These are phyloP conservation scores for Trichophyton simii DNA, from an alignment of 2,329 filamentous ascomycete genomes.

Conservation along the genomic window DNA sequence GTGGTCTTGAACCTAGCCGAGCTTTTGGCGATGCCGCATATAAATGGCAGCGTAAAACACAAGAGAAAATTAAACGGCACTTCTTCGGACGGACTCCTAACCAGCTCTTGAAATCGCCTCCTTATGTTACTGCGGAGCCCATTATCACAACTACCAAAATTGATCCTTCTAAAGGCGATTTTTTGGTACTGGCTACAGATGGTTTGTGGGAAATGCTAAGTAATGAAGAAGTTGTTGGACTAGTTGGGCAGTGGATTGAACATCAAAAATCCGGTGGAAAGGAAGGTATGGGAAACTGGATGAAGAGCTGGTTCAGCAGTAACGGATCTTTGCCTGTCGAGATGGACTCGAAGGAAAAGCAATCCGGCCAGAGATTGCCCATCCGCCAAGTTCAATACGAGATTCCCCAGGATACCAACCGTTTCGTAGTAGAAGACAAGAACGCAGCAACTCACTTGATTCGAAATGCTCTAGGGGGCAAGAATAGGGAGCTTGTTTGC, in stretches of 20 bases:
- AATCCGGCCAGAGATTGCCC: slow-evolving; percentile 62
- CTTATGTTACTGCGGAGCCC: slow-evolving; percentile 94
- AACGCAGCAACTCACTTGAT: slow-evolving; percentile 94
- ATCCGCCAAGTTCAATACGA: slow-evolving; percentile 89
- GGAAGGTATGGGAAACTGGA: slow-evolving; percentile 45
- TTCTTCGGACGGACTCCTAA: slow-evolving; percentile 80
- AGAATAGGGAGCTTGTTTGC: slow-evolving; percentile 85
- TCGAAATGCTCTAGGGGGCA: slow-evolving; percentile 85
- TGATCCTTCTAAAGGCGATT: slow-evolving; percentile 79
- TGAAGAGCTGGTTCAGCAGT: slow-evolving; percentile 55
- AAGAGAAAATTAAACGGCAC: slow-evolving; percentile 64
- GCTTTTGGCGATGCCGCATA: slow-evolving; percentile 95
- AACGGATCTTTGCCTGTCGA: slow-evolving; percentile 62
- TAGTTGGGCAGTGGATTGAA: slow-evolving; percentile 95
- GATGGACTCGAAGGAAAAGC: slow-evolving; percentile 36
- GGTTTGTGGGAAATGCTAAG: slow-evolving; percentile 98
- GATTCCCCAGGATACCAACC: slow-evolving; percentile 51
- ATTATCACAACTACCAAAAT: slow-evolving; percentile 88
- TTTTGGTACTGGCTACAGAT: slow-evolving; percentile 91
- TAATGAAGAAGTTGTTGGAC: slow-evolving; percentile 92
- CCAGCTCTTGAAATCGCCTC: slow-evolving; percentile 71
- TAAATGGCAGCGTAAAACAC: slow-evolving; percentile 84
- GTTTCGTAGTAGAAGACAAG: slow-evolving; percentile 91
- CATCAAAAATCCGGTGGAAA: slow-evolving; percentile 43
- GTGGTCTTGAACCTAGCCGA: slow-evolving; percentile 79